A percentile compares a stretch with the other conserved stretches of the same genome.
phyloP scores from a whole-genome alignment of 1,284 basidiomycete genomes.

The Austroboletus niveus region DNA sequence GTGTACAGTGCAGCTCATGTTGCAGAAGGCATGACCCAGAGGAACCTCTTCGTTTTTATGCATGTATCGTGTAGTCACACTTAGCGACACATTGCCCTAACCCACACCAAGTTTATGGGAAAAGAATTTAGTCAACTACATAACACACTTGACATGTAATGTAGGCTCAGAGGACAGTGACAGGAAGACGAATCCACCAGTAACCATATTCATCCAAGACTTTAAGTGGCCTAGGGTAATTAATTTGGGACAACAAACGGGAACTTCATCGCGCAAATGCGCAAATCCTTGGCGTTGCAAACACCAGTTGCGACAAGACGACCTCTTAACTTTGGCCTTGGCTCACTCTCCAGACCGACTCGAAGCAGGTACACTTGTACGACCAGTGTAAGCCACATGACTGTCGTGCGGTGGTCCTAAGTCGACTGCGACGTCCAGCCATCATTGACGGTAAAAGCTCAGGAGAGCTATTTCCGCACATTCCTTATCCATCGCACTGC shows the following conservation, averaged over 20 bases:
- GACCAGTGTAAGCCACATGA: no score
- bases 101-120: neutral
- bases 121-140: conserved; percentile 24
- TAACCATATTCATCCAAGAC: conserved; percentile 17
- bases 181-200: conserved; percentile 1
- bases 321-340: neutral
- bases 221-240: conserved; percentile 34
- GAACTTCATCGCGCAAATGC: conserved; percentile 20
- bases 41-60: neutral
- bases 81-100: neutral
- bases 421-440: conserved; percentile 1
- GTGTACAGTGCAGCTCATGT: conserved; percentile 2
- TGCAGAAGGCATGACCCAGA: conserved; percentile 23
- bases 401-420: neutral
- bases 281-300: no score
- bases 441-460: conserved; percentile 10
- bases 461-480: conserved; percentile 15
- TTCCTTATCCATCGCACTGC: neutral
- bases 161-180: conserved; percentile 24
- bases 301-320: no score
- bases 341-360: conserved; percentile 1
- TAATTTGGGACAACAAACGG: conserved; percentile 34
- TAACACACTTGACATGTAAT: conserved; percentile 37
- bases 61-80: conserved; percentile 2
- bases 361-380: neutral